Conservation (phyloP, 129 eudicot species). For the Ambrosia artemisiifolia region DNA sequence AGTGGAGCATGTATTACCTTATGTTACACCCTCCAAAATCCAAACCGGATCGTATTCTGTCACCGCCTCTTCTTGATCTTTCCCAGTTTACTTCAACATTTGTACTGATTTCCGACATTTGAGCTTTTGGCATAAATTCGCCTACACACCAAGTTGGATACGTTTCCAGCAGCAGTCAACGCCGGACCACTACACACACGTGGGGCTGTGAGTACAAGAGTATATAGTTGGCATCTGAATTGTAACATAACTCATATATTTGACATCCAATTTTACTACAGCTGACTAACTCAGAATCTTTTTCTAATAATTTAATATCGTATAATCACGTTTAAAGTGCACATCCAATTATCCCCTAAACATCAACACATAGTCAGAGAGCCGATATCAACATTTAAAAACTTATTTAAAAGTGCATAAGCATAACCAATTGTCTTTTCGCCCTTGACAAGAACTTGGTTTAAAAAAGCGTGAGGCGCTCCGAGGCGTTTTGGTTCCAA, state of each 20-base stretch:
- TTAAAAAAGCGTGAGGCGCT: too few relatives aligned
- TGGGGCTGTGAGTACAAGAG: too few relatives aligned
- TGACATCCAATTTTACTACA: not conserved
- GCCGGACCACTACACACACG: too few relatives aligned
- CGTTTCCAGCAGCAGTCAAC: too few relatives aligned
- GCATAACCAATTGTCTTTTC: not conserved
- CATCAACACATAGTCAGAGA: not conserved
- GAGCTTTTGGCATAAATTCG: conserved; percentile 11
- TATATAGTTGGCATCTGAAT: too few relatives aligned
- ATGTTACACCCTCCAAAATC: conserved; percentile 14
- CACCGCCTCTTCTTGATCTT: conserved; percentile 12
- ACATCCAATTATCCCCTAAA: conserved; percentile 1
- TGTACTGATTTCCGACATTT: conserved; percentile 13
- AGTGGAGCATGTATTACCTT: conserved; percentile 13
- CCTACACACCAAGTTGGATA: not conserved
- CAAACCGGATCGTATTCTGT: not conserved
- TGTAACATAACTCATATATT: too few relatives aligned
- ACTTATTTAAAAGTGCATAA: not conserved
- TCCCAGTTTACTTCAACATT: conserved; percentile 9
- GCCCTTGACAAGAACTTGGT: not conserved
- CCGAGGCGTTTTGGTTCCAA: too few relatives aligned
- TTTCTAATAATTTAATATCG: not conserved
- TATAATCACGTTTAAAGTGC: not conserved
- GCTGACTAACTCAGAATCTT: not conserved
- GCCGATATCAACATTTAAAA: not conserved